Evolutionary conservation across 2,329 filamentous ascomycete genomes (phyloP).

Genomic region (Myriosclerotinia duriaeana): DNA sequence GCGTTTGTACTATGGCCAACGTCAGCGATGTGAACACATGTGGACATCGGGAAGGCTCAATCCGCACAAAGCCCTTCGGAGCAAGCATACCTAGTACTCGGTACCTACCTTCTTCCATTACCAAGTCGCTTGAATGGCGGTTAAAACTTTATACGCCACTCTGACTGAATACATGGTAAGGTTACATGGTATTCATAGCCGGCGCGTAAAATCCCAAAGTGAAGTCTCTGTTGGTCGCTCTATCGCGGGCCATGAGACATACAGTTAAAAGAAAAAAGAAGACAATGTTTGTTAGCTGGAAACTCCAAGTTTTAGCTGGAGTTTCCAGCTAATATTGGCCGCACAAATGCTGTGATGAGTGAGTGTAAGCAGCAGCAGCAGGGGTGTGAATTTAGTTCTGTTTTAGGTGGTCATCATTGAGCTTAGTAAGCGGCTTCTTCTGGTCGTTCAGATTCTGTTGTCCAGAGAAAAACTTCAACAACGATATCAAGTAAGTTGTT

Average conservation of each 20-base stretch:
- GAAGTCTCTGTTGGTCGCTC: neutral
- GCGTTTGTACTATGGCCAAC: neutral
- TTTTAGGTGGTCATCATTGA: neutral
- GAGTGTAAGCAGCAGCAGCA: neutral
- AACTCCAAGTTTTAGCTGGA: too few species aligned
- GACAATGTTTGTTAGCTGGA: neutral
- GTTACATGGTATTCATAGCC: constrained; percentile 1
- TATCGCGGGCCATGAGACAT: neutral
- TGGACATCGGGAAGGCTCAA: constrained; percentile 2
- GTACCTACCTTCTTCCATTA: neutral
- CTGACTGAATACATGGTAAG: too few species aligned
- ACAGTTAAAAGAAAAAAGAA: neutral
- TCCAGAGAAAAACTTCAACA: neutral
- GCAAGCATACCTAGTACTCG: neutral
- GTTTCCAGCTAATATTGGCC: too few species aligned
- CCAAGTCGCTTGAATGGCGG: constrained; percentile 11
- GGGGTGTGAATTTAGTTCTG: neutral
- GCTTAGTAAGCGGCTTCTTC: constrained; percentile 9
- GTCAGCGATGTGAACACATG: neutral
- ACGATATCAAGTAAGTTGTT: neutral
- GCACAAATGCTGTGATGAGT: too few species aligned
- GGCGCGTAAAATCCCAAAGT: constrained; percentile 7
- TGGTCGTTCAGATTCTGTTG: neutral
- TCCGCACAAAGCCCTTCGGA: neutral
- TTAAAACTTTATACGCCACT: neutral